These are phyloP conservation scores for Stevia rebaudiana DNA, from an alignment of 140 eudicot species.

Conservation along the genomic window DNA sequence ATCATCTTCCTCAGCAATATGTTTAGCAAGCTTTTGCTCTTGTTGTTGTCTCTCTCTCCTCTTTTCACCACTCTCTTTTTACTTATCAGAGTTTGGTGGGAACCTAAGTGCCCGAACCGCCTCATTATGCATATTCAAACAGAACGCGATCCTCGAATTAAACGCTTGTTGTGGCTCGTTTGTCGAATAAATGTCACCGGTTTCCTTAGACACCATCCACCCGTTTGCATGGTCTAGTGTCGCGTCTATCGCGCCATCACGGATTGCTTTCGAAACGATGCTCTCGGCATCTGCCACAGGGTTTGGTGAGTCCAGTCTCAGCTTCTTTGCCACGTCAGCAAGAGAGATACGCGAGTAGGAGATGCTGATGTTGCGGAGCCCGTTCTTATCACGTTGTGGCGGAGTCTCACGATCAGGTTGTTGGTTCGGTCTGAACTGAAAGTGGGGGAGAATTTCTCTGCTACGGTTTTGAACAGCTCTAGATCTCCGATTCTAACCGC, in stretches of 20 bases:
- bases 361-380: constrained; percentile 88
- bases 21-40: constrained; percentile 96
- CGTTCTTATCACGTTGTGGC: constrained; percentile 92
- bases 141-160: constrained; percentile 89
- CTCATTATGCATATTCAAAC: constrained; percentile 92
- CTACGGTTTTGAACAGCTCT: constrained; percentile 67
- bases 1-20: constrained; percentile 96
- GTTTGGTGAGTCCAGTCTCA: constrained; percentile 81
- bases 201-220: constrained; percentile 90
- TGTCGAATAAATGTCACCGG: constrained; percentile 88
- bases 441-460: constrained; percentile 76
- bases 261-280: constrained; percentile 85
- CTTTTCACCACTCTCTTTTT: constrained; percentile 94
- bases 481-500: constrained; percentile 96
- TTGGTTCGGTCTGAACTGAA: constrained; percentile 73
- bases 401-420: constrained; percentile 81
- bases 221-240: constrained; percentile 82
- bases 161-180: constrained; percentile 92
- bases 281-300: constrained; percentile 98
- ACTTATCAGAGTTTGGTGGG: constrained; percentile 89
- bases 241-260: constrained; percentile 98
- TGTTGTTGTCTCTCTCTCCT: constrained; percentile 96
- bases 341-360: constrained; percentile 94
- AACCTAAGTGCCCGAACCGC: constrained; percentile 91
- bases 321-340: constrained; percentile 76